Evolutionary conservation across 495 filamentous ascomycete species (phyloP).

Genomic region (Daldinia childiae): DNA sequence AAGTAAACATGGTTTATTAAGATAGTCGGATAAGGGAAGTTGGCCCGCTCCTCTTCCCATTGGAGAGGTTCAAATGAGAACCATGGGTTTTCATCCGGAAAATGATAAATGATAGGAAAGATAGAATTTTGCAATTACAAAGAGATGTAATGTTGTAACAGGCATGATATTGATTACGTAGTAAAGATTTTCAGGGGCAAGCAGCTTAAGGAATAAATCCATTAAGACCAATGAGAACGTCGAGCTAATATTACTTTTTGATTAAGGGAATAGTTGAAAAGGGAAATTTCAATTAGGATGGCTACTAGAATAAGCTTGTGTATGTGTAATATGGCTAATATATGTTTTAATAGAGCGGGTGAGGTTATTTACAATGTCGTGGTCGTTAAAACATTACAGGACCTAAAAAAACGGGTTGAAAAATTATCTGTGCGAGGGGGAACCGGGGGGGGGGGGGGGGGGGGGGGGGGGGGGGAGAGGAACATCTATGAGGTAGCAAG

Average conservation of each 20-base stretch:
- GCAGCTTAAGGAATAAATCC: background rate
- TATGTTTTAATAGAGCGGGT: background rate
- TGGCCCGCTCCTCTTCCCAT: constrained; percentile 32
- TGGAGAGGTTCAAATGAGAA: constrained; percentile 28
- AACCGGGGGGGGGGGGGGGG: too few species aligned
- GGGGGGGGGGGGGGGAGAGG: too few species aligned
- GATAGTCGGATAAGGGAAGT: constrained; percentile 30
- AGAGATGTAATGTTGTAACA: background rate
- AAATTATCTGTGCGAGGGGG: constrained; percentile 22
- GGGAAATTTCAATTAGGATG: background rate
- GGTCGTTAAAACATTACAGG: background rate
- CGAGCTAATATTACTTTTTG: background rate
- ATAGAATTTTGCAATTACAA: background rate
- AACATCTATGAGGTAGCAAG: constrained; percentile 6
- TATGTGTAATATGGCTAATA: background rate
- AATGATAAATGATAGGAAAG: background rate
- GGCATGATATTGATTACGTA: constrained; percentile 10
- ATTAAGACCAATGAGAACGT: background rate
- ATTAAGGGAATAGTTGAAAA: background rate
- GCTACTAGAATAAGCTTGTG: background rate
- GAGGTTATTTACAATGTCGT: background rate
- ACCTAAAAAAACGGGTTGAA: constrained; percentile 1
- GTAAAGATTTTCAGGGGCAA: constrained; percentile 29
- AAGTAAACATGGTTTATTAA: constrained; percentile 22
- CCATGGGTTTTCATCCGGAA: constrained; percentile 28